phyloP scores from a whole-genome alignment of 139 green algal genomes.

The Chlorella ohadii region DNA sequence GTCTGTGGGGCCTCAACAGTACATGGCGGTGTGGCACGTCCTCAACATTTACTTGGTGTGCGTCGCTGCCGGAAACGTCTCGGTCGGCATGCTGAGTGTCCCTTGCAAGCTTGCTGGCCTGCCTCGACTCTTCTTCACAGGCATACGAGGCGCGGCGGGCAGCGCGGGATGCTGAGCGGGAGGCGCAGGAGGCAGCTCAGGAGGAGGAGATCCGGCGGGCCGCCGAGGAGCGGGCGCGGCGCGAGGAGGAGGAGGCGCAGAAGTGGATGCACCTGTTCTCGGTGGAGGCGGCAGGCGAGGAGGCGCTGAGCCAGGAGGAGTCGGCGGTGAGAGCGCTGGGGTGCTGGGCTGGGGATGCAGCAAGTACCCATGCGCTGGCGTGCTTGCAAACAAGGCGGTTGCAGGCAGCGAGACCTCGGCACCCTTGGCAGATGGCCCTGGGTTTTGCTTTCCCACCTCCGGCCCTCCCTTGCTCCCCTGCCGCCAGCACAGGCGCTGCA shows the following conservation, averaged over 20 bases:
- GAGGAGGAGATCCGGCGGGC: conserved; percentile 73
- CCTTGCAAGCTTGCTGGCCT: too few species aligned
- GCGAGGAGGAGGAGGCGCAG: conserved; percentile 78
- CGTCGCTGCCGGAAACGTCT: too few species aligned
- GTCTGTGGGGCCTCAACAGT: too few species aligned
- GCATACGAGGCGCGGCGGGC: conserved; percentile 68
- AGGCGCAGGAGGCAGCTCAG: conserved; percentile 73
- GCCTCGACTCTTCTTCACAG: neutral
- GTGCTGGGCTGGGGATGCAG: neutral
- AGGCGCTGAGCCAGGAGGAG: conserved; percentile 51
- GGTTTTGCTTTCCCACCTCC: neutral
- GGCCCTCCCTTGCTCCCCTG: neutral
- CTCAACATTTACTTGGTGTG: too few species aligned
- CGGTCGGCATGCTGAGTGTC: neutral
- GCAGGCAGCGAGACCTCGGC: too few species aligned
- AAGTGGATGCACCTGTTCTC: conserved; percentile 85
- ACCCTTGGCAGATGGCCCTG: too few species aligned
- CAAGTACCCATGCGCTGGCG: too few species aligned
- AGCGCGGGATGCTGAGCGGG: conserved; percentile 67
- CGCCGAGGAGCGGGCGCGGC: conserved; percentile 60
- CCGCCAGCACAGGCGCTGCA: conserved; percentile 59
- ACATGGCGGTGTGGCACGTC: too few species aligned
- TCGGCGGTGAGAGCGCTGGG: conserved; percentile 1
- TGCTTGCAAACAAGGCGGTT: too few species aligned
- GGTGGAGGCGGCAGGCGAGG: conserved; percentile 72